A percentile compares a stretch with the other conserved stretches of the same genome.
phyloP scores from a whole-genome alignment of 1,139 yeast genomes.

The Magnusiomyces magnusii region DNA sequence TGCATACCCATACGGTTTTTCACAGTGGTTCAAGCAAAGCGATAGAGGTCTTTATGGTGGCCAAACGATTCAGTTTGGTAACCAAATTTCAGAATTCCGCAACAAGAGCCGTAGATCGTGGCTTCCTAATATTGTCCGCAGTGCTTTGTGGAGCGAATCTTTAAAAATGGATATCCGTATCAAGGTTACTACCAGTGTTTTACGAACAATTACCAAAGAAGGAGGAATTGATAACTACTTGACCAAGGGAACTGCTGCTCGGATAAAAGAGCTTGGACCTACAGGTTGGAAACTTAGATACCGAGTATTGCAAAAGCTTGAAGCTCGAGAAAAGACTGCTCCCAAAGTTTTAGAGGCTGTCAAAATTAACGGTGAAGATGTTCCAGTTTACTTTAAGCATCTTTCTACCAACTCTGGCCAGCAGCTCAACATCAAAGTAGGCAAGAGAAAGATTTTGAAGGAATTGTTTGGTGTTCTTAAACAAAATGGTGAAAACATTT shows the following conservation, averaged over 20 bases:
- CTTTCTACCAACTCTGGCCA: slow-evolving; percentile 31
- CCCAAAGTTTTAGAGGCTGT: slow-evolving; percentile 20
- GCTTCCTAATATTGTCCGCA: slow-evolving; percentile 70
- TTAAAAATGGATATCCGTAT: slow-evolving; percentile 49
- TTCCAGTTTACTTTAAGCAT: slow-evolving; percentile 47
- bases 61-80: slow-evolving; percentile 67
- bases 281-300: slow-evolving; percentile 86
- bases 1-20: slow-evolving; percentile 73
- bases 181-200: slow-evolving; percentile 70
- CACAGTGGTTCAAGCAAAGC: slow-evolving; percentile 71
- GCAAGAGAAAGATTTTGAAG: slow-evolving; percentile 55
- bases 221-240: slow-evolving; percentile 91
- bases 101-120: slow-evolving; percentile 72
- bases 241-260: slow-evolving; percentile 76
- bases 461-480: slow-evolving; percentile 45
- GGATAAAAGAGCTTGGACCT: slow-evolving; percentile 88
- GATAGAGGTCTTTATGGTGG: slow-evolving; percentile 91
- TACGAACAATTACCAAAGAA: slow-evolving; percentile 80
- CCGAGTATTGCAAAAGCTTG: slow-evolving; percentile 43
- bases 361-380: slow-evolving; percentile 16
- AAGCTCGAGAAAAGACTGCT: slow-evolving; percentile 29
- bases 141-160: slow-evolving; percentile 78
- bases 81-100: slow-evolving; percentile 67
- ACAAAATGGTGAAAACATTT: slow-evolving; percentile 40
- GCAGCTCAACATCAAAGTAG: slow-evolving; percentile 48